These are phyloP conservation scores for Capsella bursapastoris DNA, from an alignment of 345 rosid genomes.

Conservation along the genomic window DNA sequence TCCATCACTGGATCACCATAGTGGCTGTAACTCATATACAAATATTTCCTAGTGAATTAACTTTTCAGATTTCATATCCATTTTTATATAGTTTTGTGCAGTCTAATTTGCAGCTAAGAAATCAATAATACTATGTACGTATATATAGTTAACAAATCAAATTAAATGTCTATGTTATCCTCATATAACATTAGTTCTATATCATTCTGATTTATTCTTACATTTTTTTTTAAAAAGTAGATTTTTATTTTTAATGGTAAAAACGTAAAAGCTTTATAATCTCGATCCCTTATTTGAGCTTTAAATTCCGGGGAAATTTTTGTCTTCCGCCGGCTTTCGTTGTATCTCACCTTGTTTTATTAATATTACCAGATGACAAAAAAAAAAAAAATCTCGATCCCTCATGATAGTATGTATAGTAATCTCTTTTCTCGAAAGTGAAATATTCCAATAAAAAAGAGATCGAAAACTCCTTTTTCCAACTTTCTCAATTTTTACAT, in stretches of 20 bases:
- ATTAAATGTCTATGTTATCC: too few species aligned
- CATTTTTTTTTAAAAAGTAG: background rate
- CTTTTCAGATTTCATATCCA: background rate
- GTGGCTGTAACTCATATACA: too few species aligned
- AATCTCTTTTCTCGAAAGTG: constrained; percentile 26
- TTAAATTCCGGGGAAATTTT: too few species aligned
- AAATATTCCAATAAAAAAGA: constrained; percentile 27
- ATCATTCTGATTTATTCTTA: too few species aligned
- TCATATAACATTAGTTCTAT: constrained; percentile 5
- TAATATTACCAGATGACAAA: too few species aligned
- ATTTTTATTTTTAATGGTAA: background rate
- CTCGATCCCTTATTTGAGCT: background rate
- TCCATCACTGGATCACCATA: background rate
- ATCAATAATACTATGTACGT: background rate
- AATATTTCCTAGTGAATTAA: background rate
- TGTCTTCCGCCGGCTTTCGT: too few species aligned
- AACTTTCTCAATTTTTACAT: constrained; percentile 6
- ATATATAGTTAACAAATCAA: too few species aligned
- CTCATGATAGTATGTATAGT: background rate
- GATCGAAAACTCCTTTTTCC: constrained; percentile 14
- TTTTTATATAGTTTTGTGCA: background rate
- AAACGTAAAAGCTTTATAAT: constrained; percentile 9
- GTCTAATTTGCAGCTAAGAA: background rate
- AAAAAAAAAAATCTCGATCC: background rate
- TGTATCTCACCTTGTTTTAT: too few species aligned